phyloP scores from a whole-genome alignment of 805 yeast species.

The Nakazawaea pomicola region DNA sequence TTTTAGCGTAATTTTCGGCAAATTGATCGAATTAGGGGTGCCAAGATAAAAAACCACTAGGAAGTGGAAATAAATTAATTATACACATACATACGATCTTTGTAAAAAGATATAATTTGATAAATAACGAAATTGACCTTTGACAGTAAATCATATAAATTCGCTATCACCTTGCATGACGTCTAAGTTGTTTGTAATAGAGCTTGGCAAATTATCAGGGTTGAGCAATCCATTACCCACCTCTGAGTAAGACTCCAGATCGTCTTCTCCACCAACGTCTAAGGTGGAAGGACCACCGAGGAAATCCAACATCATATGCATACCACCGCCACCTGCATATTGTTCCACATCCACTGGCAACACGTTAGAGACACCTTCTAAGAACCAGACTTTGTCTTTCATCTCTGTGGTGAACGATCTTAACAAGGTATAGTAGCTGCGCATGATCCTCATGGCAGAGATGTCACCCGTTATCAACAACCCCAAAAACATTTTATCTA shows the following conservation, averaged over 20 bases:
- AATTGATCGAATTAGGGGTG: constrained; percentile 48
- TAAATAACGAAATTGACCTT: constrained; percentile 24
- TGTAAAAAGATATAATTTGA: constrained; percentile 4
- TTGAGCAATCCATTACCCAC: constrained; percentile 37
- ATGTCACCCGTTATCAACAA: constrained; percentile 79
- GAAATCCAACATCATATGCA: constrained; percentile 89
- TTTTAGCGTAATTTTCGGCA: constrained; percentile 63
- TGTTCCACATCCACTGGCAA: constrained; percentile 90
- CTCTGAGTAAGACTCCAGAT: constrained; percentile 37
- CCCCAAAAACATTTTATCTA: constrained; percentile 76
- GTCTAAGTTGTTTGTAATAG: constrained; percentile 44
- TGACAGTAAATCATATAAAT: constrained; percentile 22
- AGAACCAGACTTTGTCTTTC: constrained; percentile 89
- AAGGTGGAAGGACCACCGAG: constrained; percentile 55
- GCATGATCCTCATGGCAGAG: constrained; percentile 86
- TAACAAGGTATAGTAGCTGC: constrained; percentile 78
- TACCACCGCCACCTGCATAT: constrained; percentile 86
- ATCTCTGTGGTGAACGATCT: constrained; percentile 79
- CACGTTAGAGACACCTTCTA: constrained; percentile 86
- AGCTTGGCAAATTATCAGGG: constrained; percentile 53
- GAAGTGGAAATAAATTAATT: background rate
- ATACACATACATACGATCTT: background rate
- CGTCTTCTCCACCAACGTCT: constrained; percentile 30
- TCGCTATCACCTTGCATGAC: constrained; percentile 45
- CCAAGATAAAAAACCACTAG: too few species aligned